phyloP scores from a whole-genome alignment of 2,329 filamentous ascomycete genomes.

The Penicillium sp. region DNA sequence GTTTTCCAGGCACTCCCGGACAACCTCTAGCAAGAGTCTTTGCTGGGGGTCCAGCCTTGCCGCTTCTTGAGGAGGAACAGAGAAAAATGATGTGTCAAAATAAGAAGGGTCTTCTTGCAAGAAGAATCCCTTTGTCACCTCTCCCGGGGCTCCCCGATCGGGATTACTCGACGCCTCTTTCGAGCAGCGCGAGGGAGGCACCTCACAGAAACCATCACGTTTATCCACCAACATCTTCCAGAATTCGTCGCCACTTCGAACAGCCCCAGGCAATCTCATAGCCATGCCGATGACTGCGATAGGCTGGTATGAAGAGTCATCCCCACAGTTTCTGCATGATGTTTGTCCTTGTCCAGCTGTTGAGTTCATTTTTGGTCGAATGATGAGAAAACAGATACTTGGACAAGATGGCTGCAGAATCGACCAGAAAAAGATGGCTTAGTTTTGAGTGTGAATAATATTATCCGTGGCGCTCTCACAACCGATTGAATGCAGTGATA shows the following conservation, averaged over 20 bases:
- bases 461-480: background rate
- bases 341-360: constrained; percentile 10
- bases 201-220: constrained; percentile 18
- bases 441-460: background rate
- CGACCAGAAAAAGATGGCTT: background rate
- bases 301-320: constrained; percentile 1
- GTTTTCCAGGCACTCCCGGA: constrained; percentile 36
- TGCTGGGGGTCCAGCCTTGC: constrained; percentile 36
- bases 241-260: constrained; percentile 17
- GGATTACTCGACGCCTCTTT: constrained; percentile 29
- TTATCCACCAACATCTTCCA: constrained; percentile 27
- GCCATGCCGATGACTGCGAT: constrained; percentile 29
- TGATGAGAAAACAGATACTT: constrained; percentile 2
- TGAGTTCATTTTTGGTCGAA: constrained; percentile 8
- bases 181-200: constrained; percentile 26
- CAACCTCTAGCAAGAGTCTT: constrained; percentile 34
- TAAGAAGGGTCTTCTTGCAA: constrained; percentile 30
- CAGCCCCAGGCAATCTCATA: constrained; percentile 24
- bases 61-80: constrained; percentile 26
- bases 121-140: constrained; percentile 28
- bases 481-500: background rate
- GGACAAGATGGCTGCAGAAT: constrained; percentile 3
- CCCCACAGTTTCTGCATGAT: constrained; percentile 1
- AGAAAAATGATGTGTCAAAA: constrained; percentile 33
- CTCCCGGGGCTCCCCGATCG: constrained; percentile 11